Base-by-base conservation (phyloP, 352 stramenopile species). In the Phytopythium mirpurense region DNA sequence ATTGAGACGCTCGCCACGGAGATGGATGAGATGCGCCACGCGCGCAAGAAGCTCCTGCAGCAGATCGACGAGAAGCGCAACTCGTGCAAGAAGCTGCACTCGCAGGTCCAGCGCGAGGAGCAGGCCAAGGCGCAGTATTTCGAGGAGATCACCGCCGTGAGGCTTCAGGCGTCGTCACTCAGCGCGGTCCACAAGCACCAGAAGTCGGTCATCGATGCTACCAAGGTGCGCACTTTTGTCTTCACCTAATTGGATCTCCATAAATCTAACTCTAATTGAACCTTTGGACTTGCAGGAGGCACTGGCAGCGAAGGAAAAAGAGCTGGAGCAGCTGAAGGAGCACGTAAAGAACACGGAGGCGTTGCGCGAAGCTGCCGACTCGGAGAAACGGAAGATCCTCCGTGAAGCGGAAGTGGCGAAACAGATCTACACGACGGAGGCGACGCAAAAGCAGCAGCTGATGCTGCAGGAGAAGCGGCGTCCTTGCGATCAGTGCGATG, bases 1-100 rank as follows among this genome's bases (percentile, higher is more conserved):
- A 90, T 94, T 47, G 79, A 90, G 19, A 73, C 70, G 9, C 70
- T 93, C 23, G 55, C 53, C 24, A 78, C 78, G 37, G 77, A 90
- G 27, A 54, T 90, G 34, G 76, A 91, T 35, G 56, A 70, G 14
- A 53, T 75, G 47, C 79, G 81, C 9, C 74, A 86, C 34, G 65
- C 64, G 24, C 78, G 83, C 8, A 91, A 90, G 59, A 94, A 91
- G 56, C 68, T 86, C 16, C 23, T 82, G 31, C 72, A 88, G 48
- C 83, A 94, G 46, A 64, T 93, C 27, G 78, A 90, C 34, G 82
- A 92, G 32, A 90, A 89, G 31, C 78, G 83, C n/a, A 86, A 74
- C 23, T 67, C 73, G 15, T 77, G 76, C 38, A 86, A 88, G 63
- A 92, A 91, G 43, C 59, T 91, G 47, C 68, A 89, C 42, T 78